Conservation (phyloP, 2,329 filamentous ascomycete genomes). For the Hirsutella minnesotensis region DNA sequence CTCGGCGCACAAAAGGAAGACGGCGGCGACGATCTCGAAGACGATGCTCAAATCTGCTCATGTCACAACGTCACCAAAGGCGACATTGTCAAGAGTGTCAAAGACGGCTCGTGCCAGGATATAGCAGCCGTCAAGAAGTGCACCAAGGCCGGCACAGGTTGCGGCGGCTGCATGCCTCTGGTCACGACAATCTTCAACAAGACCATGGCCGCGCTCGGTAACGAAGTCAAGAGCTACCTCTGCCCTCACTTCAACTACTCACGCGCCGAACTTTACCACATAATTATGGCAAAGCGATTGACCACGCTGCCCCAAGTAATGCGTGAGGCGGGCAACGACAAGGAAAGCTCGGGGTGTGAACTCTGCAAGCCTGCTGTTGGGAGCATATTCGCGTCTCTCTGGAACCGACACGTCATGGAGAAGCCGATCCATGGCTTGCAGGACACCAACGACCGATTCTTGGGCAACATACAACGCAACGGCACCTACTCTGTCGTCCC, state of each 20-base stretch:
- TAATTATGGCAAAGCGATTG: constrained; percentile 70
- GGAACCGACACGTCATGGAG: constrained; percentile 74
- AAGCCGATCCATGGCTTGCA: constrained; percentile 61
- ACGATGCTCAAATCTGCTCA: constrained; percentile 82
- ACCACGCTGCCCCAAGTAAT: constrained; percentile 65
- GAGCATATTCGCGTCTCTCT: constrained; percentile 70
- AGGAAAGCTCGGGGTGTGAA: constrained; percentile 69
- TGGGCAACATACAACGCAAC: constrained; percentile 85
- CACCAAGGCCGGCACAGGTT: constrained; percentile 85
- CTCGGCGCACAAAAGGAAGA: constrained; percentile 61
- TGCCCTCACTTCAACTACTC: constrained; percentile 78
- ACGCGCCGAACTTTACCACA: constrained; percentile 80
- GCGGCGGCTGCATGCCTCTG: constrained; percentile 80
- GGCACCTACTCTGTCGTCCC: constrained; percentile 85
- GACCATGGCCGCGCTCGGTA: constrained; percentile 73
- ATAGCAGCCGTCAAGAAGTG: constrained; percentile 76
- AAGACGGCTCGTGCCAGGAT: constrained; percentile 69
- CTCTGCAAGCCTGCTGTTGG: constrained; percentile 74
- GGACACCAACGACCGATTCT: constrained; percentile 80
- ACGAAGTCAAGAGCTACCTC: constrained; percentile 77
- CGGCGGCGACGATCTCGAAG: constrained; percentile 65
- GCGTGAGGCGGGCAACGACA: constrained; percentile 61
- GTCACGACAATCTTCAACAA: constrained; percentile 85
- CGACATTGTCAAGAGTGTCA: constrained; percentile 60
- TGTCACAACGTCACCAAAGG: constrained; percentile 89